Conservation (phyloP, 2,329 filamentous ascomycete genomes). For the Colletotrichum filicis region DNA sequence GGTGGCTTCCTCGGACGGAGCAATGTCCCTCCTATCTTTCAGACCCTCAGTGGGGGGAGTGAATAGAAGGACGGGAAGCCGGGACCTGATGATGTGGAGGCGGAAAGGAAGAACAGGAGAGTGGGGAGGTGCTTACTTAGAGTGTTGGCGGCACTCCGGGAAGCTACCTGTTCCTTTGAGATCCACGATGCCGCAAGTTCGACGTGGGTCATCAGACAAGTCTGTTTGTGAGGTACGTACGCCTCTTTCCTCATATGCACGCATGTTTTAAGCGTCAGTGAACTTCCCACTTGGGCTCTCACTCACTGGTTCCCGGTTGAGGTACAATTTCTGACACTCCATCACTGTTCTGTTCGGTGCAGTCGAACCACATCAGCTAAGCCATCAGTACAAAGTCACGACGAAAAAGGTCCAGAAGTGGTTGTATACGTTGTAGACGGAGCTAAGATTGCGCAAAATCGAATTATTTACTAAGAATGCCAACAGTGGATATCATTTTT, state of each 20-base stretch:
- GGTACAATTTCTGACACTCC: not conserved
- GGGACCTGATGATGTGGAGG: not conserved
- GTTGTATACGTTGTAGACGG: not conserved
- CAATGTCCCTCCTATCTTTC: not conserved
- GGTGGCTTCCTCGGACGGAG: not conserved
- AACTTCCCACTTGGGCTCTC: too few relatives aligned
- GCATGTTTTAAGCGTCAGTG: too few relatives aligned
- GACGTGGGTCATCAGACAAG: not conserved
- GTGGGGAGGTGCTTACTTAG: not conserved
- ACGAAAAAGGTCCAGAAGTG: too few relatives aligned
- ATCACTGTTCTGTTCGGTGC: not conserved
- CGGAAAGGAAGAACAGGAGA: not conserved
- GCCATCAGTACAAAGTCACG: too few relatives aligned
- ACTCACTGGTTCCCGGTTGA: not conserved
- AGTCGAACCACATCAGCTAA: too few relatives aligned
- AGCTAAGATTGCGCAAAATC: not conserved
- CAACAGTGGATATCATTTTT: slow-evolving; percentile 30
- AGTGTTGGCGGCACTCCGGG: not conserved
- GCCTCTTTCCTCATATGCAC: too few relatives aligned
- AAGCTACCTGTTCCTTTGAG: not conserved
- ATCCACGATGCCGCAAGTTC: not conserved
- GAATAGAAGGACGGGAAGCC: not conserved
- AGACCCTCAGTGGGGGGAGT: not conserved
- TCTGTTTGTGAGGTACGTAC: not conserved
- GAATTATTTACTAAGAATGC: not conserved